Base-by-base conservation (phyloP, 2,329 filamentous ascomycete species). In the Polytolypa hystricis region DNA sequence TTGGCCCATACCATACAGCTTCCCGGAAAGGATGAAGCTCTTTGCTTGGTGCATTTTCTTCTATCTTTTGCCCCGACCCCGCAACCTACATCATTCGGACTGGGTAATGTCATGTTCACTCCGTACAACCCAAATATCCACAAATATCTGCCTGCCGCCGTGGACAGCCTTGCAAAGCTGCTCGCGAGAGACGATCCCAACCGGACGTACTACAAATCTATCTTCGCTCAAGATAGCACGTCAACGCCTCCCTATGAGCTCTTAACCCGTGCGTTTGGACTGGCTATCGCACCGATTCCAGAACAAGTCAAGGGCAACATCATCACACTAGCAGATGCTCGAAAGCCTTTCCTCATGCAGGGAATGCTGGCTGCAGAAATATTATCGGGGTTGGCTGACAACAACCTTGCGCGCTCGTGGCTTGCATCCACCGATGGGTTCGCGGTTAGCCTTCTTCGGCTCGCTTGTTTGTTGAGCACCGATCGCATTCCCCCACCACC, bases 131-230 rank as follows among this genome's bases (percentile, higher is more conserved):
- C 91, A 0, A 67, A 73, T 7, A 63, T 86, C 19, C 89, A 98
- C 55, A 79, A 81, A 28, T 96, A 96, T 56, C 74, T 94, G 1
- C 87, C 89, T 3, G 77, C 84, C 25, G 91, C 91, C 1, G 76
- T 96, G 12, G 91, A 98, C 55, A 81, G 82, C 32, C 66, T 96
- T 17, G 89, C 91, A 2, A 96, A 96, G 58, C 68, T 98, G 3
- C 69, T 98, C 17, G 89, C 91, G 3, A 74, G 87, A 35, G 91
- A 96, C 55, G 89, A 96, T 48, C 89, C 91, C 0, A 98, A 98
- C 51, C 71, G 91, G 42, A 78, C 77, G 3, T 79, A 83, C 49
- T 96, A 87, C 65, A 83, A 81, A 55, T 69, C 75, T 27, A 81
- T 96, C 7, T 93, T 96, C 50, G 68, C 77, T 14, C 70, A 79